These are phyloP conservation scores for Apiospora phragmitis DNA, from an alignment of 2,329 filamentous ascomycete species.

Conservation along the genomic window DNA sequence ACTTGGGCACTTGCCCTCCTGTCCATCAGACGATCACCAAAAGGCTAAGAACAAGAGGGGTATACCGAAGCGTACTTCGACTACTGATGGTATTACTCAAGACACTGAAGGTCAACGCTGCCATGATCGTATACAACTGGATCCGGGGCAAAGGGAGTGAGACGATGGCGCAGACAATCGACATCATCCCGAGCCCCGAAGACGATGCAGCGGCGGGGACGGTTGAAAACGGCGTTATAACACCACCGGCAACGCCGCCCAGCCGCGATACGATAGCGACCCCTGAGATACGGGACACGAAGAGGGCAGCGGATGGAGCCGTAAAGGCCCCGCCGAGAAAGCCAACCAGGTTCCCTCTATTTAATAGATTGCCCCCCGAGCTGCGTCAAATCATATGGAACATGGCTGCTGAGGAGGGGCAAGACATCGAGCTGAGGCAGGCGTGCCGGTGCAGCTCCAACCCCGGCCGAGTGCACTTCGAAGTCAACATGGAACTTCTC, in stretches of 20 bases:
- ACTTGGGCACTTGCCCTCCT: no score
- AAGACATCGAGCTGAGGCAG: not conserved
- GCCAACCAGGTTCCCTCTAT: not conserved
- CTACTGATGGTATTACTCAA: no score
- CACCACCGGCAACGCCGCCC: not conserved
- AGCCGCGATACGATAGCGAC: not conserved
- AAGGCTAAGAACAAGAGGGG: no score
- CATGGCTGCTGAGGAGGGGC: not conserved
- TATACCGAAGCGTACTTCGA: no score
- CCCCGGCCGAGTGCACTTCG: not conserved
- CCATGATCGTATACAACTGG: no score
- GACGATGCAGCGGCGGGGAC: not conserved
- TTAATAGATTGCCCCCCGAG: not conserved
- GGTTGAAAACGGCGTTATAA: not conserved
- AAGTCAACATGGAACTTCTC: no score
- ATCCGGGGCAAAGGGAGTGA: no score
- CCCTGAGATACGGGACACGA: not conserved
- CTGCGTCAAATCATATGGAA: not conserved
- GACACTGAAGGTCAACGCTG: no score
- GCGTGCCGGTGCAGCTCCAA: not conserved
- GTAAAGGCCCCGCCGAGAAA: not conserved
- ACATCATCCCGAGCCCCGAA: not conserved
- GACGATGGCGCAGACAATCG: not conserved
- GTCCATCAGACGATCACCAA: no score
- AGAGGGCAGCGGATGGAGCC: not conserved